A percentile compares a stretch with the other conserved stretches of the same genome.
These are phyloP conservation scores for Bipolaris zeicola DNA, from an alignment of 2,329 filamentous ascomycete species.

Conservation along the genomic window DNA sequence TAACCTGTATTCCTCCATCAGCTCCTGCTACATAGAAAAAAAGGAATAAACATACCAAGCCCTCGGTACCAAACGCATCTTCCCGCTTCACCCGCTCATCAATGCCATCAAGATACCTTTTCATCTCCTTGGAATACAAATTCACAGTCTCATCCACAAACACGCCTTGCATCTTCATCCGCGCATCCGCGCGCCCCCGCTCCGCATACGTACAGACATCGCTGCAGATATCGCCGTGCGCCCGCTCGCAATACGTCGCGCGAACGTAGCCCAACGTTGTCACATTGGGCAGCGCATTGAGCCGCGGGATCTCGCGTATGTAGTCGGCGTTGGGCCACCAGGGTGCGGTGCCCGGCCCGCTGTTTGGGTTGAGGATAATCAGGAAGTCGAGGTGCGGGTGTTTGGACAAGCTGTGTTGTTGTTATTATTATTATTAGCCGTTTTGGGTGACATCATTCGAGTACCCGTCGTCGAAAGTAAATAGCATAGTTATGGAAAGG, in stretches of 20 bases:
- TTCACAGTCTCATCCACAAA: conserved; percentile 59
- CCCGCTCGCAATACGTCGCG: conserved; percentile 53
- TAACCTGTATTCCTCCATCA: conserved; percentile 20
- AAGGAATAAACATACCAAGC: conserved; percentile 17
- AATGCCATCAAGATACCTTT: conserved; percentile 28
- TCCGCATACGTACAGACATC: conserved; percentile 56
- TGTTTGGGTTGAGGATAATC: conserved; percentile 57
- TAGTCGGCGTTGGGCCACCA: conserved; percentile 56
- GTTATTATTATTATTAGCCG: background rate
- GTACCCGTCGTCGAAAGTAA: too few relatives aligned
- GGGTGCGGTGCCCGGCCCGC: conserved; percentile 53
- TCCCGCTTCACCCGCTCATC: conserved; percentile 19
- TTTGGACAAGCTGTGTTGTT: conserved; percentile 17
- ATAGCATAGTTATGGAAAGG: too few relatives aligned
- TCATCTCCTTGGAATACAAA: conserved; percentile 21
- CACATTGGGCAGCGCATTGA: conserved; percentile 54
- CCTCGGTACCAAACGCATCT: conserved; percentile 11
- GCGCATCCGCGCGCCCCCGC: conserved; percentile 44
- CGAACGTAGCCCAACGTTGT: conserved; percentile 58
- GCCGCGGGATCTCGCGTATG: conserved; percentile 50
- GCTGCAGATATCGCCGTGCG: conserved; percentile 47
- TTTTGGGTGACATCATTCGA: too few relatives aligned
- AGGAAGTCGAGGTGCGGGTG: conserved; percentile 55
- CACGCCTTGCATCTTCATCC: conserved; percentile 54
- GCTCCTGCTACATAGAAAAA: background rate